phyloP scores from a whole-genome alignment of 2,329 filamentous ascomycete species.

The Sporothrix pallida region DNA sequence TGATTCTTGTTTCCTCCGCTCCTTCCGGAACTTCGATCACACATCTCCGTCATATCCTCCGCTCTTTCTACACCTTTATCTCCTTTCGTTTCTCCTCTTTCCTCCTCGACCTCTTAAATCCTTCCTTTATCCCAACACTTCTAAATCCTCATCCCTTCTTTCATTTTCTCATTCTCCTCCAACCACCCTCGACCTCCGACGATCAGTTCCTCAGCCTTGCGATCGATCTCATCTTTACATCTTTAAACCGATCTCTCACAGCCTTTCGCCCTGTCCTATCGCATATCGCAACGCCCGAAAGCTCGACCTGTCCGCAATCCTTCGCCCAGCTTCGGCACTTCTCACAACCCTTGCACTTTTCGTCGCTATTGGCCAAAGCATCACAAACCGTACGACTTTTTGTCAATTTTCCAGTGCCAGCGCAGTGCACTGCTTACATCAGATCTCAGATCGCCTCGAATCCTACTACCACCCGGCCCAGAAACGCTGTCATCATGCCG shows the following conservation, averaged over 20 bases:
- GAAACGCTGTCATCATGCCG: slow-evolving; percentile 55
- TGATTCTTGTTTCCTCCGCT: neutral
- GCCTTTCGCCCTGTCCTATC: neutral
- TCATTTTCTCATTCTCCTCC: neutral
- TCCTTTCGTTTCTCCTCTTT: neutral
- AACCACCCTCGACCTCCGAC: neutral
- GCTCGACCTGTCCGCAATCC: neutral
- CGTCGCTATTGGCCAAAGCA: neutral
- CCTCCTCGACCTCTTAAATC: neutral
- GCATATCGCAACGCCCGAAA: neutral
- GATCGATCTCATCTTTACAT: neutral
- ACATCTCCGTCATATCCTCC: neutral
- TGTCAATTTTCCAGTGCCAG: neutral
- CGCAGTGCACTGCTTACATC: neutral
- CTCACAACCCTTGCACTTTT: slow-evolving; percentile 9
- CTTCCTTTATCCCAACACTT: neutral
- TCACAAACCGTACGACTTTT: neutral
- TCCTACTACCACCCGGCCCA: neutral
- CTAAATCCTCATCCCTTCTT: neutral
- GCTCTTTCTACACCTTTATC: neutral
- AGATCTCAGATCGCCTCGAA: neutral
- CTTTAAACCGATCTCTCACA: neutral
- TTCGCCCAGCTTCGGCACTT: neutral
- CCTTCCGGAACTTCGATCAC: neutral
- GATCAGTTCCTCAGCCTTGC: slow-evolving; percentile 1